phyloP scores from a whole-genome alignment of 805 yeast species.

The Candida nemodendra region DNA sequence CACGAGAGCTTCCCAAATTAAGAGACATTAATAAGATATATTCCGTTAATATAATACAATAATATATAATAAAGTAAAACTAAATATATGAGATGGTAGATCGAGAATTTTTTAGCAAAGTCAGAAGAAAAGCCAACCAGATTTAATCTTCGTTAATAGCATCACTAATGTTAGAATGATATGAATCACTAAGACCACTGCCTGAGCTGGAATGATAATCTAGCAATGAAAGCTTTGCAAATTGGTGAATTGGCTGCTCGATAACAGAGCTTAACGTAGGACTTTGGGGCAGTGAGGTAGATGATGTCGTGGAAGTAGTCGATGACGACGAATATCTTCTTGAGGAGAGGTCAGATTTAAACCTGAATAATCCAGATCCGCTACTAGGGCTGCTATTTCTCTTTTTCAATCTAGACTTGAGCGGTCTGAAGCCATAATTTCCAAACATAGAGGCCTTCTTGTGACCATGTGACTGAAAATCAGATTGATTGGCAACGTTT shows the following conservation, averaged over 20 bases:
- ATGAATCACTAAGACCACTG: not conserved
- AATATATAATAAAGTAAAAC: too few species aligned
- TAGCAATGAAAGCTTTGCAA: conserved; percentile 7
- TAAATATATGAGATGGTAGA: too few species aligned
- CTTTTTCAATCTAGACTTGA: conserved; percentile 14
- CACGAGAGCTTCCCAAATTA: too few species aligned
- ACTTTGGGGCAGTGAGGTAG: conserved; percentile 9
- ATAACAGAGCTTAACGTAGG: conserved; percentile 6
- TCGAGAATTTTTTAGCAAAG: too few species aligned
- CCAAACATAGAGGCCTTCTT: conserved; percentile 7
- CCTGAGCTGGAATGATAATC: conserved; percentile 1
- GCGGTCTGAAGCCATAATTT: conserved; percentile 9
- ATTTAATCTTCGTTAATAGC: not conserved
- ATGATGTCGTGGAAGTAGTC: conserved; percentile 7
- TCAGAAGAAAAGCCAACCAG: too few species aligned
- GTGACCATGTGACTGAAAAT: too few species aligned
- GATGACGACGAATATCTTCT: conserved; percentile 12
- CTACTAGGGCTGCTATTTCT: conserved; percentile 3
- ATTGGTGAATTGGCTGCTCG: conserved; percentile 7
- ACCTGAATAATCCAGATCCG: conserved; percentile 8
- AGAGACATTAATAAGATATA: too few species aligned
- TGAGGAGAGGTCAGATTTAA: conserved; percentile 7
- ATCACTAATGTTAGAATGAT: not conserved
- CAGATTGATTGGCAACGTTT: too few species aligned
- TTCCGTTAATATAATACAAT: too few species aligned